These are phyloP conservation scores for Hydrangea macrophylla DNA, from an alignment of 148 eudicot species.

Conservation along the genomic window DNA sequence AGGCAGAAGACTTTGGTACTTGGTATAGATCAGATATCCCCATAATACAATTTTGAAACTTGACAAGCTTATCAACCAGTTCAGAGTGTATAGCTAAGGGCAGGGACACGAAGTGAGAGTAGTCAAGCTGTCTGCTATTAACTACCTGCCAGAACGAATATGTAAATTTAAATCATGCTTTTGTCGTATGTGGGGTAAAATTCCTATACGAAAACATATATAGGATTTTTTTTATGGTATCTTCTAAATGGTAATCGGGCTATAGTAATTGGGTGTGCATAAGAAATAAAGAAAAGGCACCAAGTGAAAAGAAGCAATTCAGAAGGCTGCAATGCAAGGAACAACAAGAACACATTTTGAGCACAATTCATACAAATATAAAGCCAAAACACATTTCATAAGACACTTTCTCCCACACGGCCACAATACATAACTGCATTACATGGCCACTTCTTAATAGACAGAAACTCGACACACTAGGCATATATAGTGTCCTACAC, in stretches of 20 bases:
- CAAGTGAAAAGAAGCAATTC: neutral
- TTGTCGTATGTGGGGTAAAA: neutral
- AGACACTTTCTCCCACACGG: neutral
- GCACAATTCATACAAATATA: neutral
- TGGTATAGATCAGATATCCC: constrained; percentile 28
- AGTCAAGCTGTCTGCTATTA: constrained; percentile 54
- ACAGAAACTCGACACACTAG: too few relatives aligned
- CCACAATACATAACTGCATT: neutral
- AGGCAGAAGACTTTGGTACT: constrained; percentile 31
- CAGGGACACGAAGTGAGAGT: constrained; percentile 89
- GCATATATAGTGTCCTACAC: too few relatives aligned
- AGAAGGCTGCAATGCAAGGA: neutral
- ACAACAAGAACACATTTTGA: neutral
- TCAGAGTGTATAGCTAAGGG: constrained; percentile 84
- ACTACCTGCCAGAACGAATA: constrained; percentile 51
- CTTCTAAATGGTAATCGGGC: too few relatives aligned
- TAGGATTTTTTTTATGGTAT: neutral
- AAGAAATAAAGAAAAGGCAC: neutral
- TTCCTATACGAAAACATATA: neutral
- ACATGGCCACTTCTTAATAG: neutral
- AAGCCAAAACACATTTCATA: neutral
- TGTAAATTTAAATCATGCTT: constrained; percentile 13
- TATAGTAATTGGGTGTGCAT: neutral
- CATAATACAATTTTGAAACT: constrained; percentile 66
- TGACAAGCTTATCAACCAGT: constrained; percentile 69